A percentile compares a stretch with the other conserved stretches of the same genome.
Conservation (phyloP, 75 land plant species). For the Cunninghamia lanceolata region DNA sequence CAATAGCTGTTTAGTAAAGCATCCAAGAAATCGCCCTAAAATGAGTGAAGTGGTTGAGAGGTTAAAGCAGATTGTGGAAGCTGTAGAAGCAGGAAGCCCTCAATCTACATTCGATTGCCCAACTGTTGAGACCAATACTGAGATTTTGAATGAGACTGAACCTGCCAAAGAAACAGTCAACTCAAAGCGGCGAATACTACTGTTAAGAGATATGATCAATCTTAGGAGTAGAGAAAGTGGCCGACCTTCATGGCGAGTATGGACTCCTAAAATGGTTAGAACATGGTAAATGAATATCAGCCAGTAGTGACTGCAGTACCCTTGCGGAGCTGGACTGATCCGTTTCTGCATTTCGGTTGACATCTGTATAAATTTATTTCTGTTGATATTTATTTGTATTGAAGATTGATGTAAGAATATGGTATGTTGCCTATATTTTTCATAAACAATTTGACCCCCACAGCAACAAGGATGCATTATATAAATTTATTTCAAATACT, state of each 20-base stretch:
- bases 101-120: background rate
- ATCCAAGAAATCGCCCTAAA: conserved; percentile 57
- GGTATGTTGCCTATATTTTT: background rate
- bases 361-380: background rate
- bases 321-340: background rate
- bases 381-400: background rate
- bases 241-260: conserved; percentile 16
- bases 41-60: conserved; percentile 75
- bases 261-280: conserved; percentile 41
- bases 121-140: background rate
- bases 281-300: conserved; percentile 18
- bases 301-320: background rate
- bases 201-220: conserved; percentile 20
- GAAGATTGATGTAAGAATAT: conserved; percentile 7
- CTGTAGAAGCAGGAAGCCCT: conserved; percentile 19
- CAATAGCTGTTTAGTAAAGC: conserved; percentile 48
- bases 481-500: background rate
- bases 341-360: background rate
- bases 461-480: background rate
- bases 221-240: conserved; percentile 24
- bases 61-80: conserved; percentile 37
- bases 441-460: background rate
- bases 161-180: conserved; percentile 13
- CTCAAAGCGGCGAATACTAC: conserved; percentile 14
- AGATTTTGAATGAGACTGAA: conserved; percentile 9